These are phyloP conservation scores for Geranium rotundifolium DNA, from an alignment of 345 rosid genomes.

Conservation along the genomic window DNA sequence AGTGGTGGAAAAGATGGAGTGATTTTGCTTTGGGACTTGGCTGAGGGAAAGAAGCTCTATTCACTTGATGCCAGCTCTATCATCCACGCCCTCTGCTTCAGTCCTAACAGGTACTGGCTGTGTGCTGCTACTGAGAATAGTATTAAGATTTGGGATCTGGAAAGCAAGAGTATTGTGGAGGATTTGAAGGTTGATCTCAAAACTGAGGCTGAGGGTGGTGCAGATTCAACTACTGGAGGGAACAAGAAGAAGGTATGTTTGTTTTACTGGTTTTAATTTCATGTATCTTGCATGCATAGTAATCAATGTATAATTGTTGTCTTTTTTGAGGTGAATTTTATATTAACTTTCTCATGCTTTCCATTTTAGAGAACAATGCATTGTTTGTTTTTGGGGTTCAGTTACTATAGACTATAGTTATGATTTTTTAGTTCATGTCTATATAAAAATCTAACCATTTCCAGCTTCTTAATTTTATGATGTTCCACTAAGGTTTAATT, in stretches of 20 bases:
- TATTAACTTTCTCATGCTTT: no score
- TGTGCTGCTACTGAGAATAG: slow-evolving; percentile 93
- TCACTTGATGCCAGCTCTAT: slow-evolving; percentile 67
- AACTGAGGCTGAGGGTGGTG: slow-evolving; percentile 83
- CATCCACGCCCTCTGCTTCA: slow-evolving; percentile 74
- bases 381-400: no score
- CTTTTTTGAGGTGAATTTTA: no score
- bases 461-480: no score
- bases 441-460: no score
- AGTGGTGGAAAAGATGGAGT: slow-evolving; percentile 75
- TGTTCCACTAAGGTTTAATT: no score
- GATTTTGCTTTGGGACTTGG: slow-evolving; percentile 67
- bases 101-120: slow-evolving; percentile 98
- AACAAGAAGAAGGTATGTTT: slow-evolving; percentile 55
- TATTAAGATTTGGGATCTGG: slow-evolving; percentile 97
- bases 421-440: no score
- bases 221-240: slow-evolving; percentile 35
- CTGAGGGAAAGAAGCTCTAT: slow-evolving; percentile 65
- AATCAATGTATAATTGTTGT: not conserved
- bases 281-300: slow-evolving; percentile 18
- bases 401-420: no score
- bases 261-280: slow-evolving; percentile 8
- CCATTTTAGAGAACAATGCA: no score
- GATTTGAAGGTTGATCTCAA: slow-evolving; percentile 95
- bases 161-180: slow-evolving; percentile 89